Conservation (phyloP, 805 yeast genomes). For the Spencermartinsiella europaea region DNA sequence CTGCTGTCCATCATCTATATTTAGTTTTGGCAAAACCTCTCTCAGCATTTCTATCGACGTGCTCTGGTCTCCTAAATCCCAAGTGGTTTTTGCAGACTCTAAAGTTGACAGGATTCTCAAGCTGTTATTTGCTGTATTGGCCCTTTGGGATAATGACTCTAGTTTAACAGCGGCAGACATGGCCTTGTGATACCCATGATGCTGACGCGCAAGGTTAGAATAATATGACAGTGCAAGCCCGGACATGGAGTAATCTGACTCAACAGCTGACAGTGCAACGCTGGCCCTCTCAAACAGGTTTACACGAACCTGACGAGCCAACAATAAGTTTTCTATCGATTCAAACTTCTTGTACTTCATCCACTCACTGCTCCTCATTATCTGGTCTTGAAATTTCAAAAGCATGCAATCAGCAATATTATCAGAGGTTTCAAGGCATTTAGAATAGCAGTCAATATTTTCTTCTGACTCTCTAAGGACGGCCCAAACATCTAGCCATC, state of each 20-base stretch:
- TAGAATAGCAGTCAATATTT: not conserved
- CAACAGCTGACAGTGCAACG: not conserved
- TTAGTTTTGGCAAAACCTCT: conserved; percentile 21
- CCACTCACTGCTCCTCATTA: conserved; percentile 1
- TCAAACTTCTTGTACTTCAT: conserved; percentile 1
- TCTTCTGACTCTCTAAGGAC: not conserved
- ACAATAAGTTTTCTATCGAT: conserved; percentile 7
- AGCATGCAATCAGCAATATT: not conserved
- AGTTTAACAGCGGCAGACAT: conserved; percentile 23
- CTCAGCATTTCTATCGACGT: conserved; percentile 54
- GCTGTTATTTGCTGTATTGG: not conserved
- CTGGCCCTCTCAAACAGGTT: not conserved
- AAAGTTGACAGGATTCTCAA: conserved; percentile 31
- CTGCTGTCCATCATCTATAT: not conserved
- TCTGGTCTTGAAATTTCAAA: not conserved
- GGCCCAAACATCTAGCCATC: not conserved
- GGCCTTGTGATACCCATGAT: conserved; percentile 22
- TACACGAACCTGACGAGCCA: conserved; percentile 13
- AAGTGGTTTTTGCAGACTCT: conserved; percentile 56
- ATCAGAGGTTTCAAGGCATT: not conserved
- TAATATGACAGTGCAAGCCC: conserved; percentile 8
- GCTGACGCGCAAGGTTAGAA: conserved; percentile 17
- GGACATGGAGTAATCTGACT: not conserved
- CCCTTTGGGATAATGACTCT: conserved; percentile 9
- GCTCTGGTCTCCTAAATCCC: conserved; percentile 56